These are phyloP conservation scores for Backusella morwellensis DNA, from an alignment of 192 early-diverging fungal species.

Conservation along the genomic window DNA sequence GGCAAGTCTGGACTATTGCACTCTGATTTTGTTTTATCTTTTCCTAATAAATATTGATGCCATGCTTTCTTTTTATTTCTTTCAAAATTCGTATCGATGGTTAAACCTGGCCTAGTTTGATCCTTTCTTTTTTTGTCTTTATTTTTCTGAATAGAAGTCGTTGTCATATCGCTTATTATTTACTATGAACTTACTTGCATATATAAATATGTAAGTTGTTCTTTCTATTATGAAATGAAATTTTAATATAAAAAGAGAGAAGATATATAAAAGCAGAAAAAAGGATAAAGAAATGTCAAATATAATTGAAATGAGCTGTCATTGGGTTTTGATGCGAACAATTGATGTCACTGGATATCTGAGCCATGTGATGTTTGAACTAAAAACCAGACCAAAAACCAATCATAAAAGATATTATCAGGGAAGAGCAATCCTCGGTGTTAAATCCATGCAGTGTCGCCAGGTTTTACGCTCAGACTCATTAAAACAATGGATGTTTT, in stretches of 20 bases:
- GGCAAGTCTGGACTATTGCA: background rate
- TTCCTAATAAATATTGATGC: background rate
- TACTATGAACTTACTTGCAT: background rate
- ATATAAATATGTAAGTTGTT: background rate
- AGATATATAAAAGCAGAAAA: background rate
- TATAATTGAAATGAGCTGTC: background rate
- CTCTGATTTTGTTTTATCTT: background rate
- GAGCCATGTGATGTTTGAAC: background rate
- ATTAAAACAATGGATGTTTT: background rate
- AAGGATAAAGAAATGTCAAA: background rate
- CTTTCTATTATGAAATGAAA: background rate
- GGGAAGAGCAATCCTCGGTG: background rate
- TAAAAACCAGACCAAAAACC: background rate
- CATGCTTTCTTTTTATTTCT: conserved; percentile 3
- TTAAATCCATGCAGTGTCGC: background rate
- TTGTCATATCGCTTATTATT: background rate
- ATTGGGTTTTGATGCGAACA: background rate
- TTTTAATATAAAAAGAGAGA: background rate
- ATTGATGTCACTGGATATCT: background rate
- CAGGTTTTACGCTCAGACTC: background rate
- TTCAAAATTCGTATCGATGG: background rate
- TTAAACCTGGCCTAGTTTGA: background rate
- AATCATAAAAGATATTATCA: background rate
- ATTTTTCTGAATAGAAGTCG: background rate
- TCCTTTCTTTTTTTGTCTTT: background rate